Conservation (phyloP, 179 eudicot genomes). For the Amaranthus tricolor region DNA sequence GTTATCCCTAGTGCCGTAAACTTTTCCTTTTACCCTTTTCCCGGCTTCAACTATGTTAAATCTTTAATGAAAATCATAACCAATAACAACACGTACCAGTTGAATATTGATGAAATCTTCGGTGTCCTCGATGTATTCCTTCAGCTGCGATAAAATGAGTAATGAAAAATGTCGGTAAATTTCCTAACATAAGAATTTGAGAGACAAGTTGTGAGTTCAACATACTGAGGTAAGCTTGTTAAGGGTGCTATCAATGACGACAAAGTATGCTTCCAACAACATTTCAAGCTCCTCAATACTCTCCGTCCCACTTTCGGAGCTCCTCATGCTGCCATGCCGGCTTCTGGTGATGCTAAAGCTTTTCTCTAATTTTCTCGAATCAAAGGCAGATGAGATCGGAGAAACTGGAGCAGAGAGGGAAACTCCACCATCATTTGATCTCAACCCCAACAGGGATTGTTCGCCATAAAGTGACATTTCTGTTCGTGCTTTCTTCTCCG, state of each 20-base stretch:
- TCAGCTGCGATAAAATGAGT: conserved; percentile 49
- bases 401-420: conserved; percentile 92
- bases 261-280: conserved; percentile 97
- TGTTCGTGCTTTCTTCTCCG: conserved; percentile 84
- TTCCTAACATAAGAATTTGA: background rate
- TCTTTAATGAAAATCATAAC: background rate
- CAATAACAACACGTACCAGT: conserved; percentile 50
- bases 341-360: conserved; percentile 82
- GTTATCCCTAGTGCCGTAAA: background rate
- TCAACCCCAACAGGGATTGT: conserved; percentile 63
- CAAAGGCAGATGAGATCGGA: conserved; percentile 82
- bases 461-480: conserved; percentile 74
- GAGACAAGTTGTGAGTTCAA: conserved; percentile 1
- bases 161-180: conserved; percentile 9
- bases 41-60: background rate
- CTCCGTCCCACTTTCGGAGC: conserved; percentile 71
- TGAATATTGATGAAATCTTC: conserved; percentile 91
- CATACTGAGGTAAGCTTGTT: conserved; percentile 93
- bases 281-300: conserved; percentile 92
- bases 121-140: conserved; percentile 92
- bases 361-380: conserved; percentile 71
- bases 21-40: too few relatives aligned
- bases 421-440: conserved; percentile 58
- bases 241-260: conserved; percentile 88
- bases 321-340: conserved; percentile 83